Base-by-base conservation (phyloP, 352 stramenopile genomes). In the Phytophthora meadii region DNA sequence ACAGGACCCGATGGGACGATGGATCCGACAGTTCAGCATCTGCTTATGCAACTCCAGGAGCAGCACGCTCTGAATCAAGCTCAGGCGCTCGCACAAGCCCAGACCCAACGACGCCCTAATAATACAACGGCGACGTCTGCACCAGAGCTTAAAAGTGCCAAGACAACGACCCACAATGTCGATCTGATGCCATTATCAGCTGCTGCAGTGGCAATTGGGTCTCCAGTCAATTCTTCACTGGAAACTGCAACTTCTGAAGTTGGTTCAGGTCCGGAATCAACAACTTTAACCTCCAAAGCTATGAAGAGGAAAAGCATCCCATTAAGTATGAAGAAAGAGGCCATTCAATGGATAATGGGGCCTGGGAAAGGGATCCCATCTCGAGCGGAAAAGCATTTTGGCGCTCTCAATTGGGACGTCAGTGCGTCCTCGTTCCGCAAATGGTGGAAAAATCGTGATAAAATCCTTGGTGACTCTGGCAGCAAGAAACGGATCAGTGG, bases 361-460 rank as follows among this genome's bases (percentile, higher is more conserved):
- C 80, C 79, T 3, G 85, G 83, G 5, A 88, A 91, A 51, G 85
- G 85, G 19, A 73, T 92, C 19, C 85, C 83, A 22, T 89, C 77
- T 37, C 78, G 83, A 24, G 83, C 85, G 0, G 82, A 91, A 64
- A 91, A 90, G 61, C 81, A 93, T 55, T 93, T 92, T 45, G 78
- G 76, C 25, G 78, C 71, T 28, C 59, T 89, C 32, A 84, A 88
- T 56, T 92, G 82, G 83, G 81, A 92, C 60, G 82, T 93, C 41
- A 88, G 76, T 65, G 83, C 83, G 54, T 90, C 81, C 25, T 89
- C 81, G 59, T 91, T 92, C 61, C 80, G 83, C 37, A 93, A 93
- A 60, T 93, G 85, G 85, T 93, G 85, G 85, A 91, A 92, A 58
- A 93, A 91, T 64, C 83, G 83, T 42, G 85, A 92, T 54, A 87